A percentile compares a stretch with the other conserved stretches of the same genome.
These are phyloP conservation scores for Marasmius oreades DNA, from an alignment of 1,284 basidiomycete species.

Conservation along the genomic window DNA sequence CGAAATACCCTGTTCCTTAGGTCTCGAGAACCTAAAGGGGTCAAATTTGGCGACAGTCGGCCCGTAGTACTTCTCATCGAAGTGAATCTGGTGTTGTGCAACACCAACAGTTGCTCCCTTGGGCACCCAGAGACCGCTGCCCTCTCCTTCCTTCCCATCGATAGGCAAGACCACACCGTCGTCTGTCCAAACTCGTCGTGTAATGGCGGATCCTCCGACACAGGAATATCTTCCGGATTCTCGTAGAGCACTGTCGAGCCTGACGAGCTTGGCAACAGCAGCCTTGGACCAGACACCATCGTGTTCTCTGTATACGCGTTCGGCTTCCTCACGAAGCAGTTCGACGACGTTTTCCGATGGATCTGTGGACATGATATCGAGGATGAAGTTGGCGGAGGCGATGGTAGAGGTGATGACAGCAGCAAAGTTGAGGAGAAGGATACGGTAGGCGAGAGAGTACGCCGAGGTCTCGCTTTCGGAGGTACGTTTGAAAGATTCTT, in stretches of 20 bases:
- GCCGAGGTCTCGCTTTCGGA: conserved; percentile 15
- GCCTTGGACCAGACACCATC: conserved; percentile 17
- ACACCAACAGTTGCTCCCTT: conserved; percentile 16
- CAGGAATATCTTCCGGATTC: conserved; percentile 16
- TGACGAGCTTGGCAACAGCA: conserved; percentile 13
- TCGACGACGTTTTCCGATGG: conserved; percentile 8
- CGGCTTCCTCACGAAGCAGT: conserved; percentile 15
- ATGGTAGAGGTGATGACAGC: conserved; percentile 15
- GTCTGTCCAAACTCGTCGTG: conserved; percentile 10
- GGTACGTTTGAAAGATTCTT: conserved; percentile 18
- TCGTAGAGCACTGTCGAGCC: conserved; percentile 19
- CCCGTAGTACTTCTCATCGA: conserved; percentile 28
- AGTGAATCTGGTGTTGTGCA: conserved; percentile 17
- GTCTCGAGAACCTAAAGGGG: conserved; percentile 16
- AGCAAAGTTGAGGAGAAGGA: conserved; percentile 12
- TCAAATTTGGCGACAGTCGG: conserved; percentile 19
- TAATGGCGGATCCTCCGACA: conserved; percentile 15
- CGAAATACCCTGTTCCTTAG: conserved; percentile 9
- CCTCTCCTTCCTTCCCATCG: conserved; percentile 5
- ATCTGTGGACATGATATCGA: conserved; percentile 17
- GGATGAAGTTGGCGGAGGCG: conserved; percentile 15
- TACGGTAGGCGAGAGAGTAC: conserved; percentile 13
- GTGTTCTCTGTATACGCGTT: conserved; percentile 11
- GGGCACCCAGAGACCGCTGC: conserved; percentile 13
- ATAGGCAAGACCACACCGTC: conserved; percentile 14